A percentile compares a stretch with the other conserved stretches of the same genome.
Evolutionary conservation across 305 asterid genomes (phyloP).

Genomic region (Solanum chacoense): DNA sequence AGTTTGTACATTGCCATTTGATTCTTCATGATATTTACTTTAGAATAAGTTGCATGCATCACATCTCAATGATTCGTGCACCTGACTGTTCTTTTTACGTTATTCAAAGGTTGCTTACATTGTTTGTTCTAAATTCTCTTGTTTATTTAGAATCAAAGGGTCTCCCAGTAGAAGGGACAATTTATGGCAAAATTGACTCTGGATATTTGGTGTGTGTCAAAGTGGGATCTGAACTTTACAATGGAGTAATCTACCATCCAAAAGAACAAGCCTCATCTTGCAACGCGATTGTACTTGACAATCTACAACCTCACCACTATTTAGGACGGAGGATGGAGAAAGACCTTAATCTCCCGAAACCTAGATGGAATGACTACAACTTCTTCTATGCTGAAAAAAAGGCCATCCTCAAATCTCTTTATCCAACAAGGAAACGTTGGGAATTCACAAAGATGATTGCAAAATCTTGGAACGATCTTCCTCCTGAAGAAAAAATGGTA

Average conservation of each 20-base stretch:
- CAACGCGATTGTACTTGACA: constrained; percentile 8
- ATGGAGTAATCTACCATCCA: constrained; percentile 70
- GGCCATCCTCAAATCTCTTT: too few relatives aligned
- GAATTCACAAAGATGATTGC: too few relatives aligned
- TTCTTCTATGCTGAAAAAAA: too few relatives aligned
- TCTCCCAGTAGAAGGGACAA: constrained; percentile 45
- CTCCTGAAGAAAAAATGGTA: too few relatives aligned
- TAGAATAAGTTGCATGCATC: neutral
- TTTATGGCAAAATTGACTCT: constrained; percentile 60
- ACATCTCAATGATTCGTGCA: neutral
- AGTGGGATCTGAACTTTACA: constrained; percentile 44
- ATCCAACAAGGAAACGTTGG: too few relatives aligned
- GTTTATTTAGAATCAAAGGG: constrained; percentile 8
- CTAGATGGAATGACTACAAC: too few relatives aligned
- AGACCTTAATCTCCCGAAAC: too few relatives aligned
- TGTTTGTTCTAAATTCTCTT: too few relatives aligned
- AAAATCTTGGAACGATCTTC: too few relatives aligned
- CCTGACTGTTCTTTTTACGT: neutral
- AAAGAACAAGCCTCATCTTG: constrained; percentile 1
- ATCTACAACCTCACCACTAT: too few relatives aligned
- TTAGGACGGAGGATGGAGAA: too few relatives aligned
- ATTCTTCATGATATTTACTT: neutral
- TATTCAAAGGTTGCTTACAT: neutral
- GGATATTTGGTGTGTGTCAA: constrained; percentile 61
- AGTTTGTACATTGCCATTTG: neutral